Evolutionary conservation across 2,329 filamentous ascomycete species (phyloP).

Genomic region (Verticillium nonalfalfae): DNA sequence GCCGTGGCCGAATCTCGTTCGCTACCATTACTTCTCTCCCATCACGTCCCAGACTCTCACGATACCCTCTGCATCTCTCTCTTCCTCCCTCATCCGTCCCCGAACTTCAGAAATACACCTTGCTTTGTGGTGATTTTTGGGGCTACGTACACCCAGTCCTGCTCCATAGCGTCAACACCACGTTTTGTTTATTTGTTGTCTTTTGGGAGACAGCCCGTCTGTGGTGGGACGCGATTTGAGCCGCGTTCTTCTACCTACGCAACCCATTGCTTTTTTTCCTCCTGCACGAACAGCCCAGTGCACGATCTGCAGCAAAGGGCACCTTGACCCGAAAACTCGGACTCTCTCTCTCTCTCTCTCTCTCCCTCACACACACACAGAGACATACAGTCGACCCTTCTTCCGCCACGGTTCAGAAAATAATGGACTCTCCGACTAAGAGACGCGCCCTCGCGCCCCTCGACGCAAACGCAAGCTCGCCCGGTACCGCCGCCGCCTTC

Average conservation of each 20-base stretch:
- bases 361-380: background rate
- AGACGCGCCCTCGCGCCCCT: constrained; percentile 42
- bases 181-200: constrained; percentile 3
- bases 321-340: too few species aligned
- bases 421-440: constrained; percentile 29
- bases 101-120: background rate
- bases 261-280: background rate
- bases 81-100: too few species aligned
- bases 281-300: too few species aligned
- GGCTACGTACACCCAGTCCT: background rate
- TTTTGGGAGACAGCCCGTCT: background rate
- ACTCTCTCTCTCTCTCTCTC: background rate
- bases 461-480: constrained; percentile 34
- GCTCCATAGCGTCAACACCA: background rate
- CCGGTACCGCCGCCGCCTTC: constrained; percentile 16
- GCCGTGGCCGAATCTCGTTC: background rate
- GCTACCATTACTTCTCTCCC: background rate
- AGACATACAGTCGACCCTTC: constrained; percentile 4
- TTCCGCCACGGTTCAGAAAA: background rate
- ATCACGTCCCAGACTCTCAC: background rate
- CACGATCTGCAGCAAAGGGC: too few species aligned
- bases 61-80: background rate
- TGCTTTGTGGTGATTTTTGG: background rate
- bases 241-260: background rate
- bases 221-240: background rate